These are phyloP conservation scores for Globisporangium emineosum DNA, from an alignment of 352 stramenopile species.

Conservation along the genomic window DNA sequence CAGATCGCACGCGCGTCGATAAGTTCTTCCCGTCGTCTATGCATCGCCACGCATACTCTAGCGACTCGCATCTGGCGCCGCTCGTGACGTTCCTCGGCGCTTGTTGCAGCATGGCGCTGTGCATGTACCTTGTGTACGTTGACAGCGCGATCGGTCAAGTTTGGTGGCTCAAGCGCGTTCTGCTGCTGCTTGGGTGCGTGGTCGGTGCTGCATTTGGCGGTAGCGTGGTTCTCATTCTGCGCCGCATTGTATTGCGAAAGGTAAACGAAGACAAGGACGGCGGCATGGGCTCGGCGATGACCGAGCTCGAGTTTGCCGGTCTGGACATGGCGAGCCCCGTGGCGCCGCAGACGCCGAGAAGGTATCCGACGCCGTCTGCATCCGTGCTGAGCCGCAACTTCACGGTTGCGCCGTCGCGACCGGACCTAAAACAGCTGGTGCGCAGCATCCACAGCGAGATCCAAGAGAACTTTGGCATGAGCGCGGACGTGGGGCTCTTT, in stretches of 20 bases:
- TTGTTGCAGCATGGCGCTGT: constrained; percentile 23
- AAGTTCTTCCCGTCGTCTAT: constrained; percentile 34
- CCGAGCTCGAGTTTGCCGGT: constrained; percentile 36
- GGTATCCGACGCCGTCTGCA: constrained; percentile 25
- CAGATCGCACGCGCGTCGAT: constrained; percentile 21
- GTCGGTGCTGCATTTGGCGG: constrained; percentile 30
- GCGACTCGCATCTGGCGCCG: constrained; percentile 28
- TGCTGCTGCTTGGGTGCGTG: constrained; percentile 28
- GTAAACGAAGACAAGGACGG: constrained; percentile 15
- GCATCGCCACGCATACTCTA: constrained; percentile 28
- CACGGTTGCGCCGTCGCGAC: constrained; percentile 34
- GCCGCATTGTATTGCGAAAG: constrained; percentile 13
- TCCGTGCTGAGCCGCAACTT: constrained; percentile 33
- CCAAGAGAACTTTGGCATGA: constrained; percentile 43
- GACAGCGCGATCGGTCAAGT: constrained; percentile 16
- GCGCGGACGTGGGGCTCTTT: constrained; percentile 37
- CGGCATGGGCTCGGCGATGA: constrained; percentile 27
- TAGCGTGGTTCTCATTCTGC: constrained; percentile 20
- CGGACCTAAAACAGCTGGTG: constrained; percentile 33
- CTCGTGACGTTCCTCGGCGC: constrained; percentile 37
- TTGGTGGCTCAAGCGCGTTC: constrained; percentile 38
- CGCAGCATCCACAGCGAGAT: constrained; percentile 41
- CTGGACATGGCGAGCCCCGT: constrained; percentile 32
- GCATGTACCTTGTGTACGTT: constrained; percentile 33
- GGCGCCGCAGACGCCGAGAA: constrained; percentile 34